Conservation (phyloP, 2,329 filamentous ascomycete genomes). For the Dothistroma pini region DNA sequence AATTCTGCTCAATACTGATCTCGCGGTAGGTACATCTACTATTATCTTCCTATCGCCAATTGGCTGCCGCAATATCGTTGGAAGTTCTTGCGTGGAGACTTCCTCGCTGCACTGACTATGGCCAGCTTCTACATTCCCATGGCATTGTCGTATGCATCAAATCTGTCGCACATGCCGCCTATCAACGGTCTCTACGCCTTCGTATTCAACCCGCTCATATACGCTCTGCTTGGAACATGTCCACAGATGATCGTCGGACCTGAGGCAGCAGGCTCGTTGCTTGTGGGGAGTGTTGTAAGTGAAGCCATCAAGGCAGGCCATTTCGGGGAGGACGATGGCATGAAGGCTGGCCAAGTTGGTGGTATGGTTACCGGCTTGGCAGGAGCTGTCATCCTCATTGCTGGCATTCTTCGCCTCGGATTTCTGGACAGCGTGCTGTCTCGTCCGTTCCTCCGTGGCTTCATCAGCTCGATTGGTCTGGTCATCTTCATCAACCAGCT, state of each 20-base stretch:
- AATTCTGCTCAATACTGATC: slow-evolving; percentile 68
- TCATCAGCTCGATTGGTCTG: slow-evolving; percentile 95
- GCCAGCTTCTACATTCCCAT: slow-evolving; percentile 99
- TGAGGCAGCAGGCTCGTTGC: slow-evolving; percentile 86
- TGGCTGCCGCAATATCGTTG: slow-evolving; percentile 87
- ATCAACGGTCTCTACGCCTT: slow-evolving; percentile 95
- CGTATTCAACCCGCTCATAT: slow-evolving; percentile 86
- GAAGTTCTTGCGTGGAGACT: slow-evolving; percentile 78
- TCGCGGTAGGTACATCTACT: slow-evolving; percentile 80
- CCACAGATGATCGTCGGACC: slow-evolving; percentile 93
- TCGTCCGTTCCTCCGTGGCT: slow-evolving; percentile 85
- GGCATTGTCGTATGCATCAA: slow-evolving; percentile 87
- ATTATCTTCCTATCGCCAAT: slow-evolving; percentile 87
- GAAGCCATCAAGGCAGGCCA: slow-evolving; percentile 67
- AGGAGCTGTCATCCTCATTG: slow-evolving; percentile 81
- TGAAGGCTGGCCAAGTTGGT: slow-evolving; percentile 75
- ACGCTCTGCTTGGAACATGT: slow-evolving; percentile 85
- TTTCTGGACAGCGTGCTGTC: slow-evolving; percentile 95
- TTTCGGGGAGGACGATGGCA: slow-evolving; percentile 62
- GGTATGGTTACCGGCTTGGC: slow-evolving; percentile 86
- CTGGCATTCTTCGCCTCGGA: slow-evolving; percentile 78
- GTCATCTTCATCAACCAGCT: slow-evolving; percentile 95
- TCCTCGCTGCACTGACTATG: slow-evolving; percentile 87
- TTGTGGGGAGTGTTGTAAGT: slow-evolving; percentile 83
- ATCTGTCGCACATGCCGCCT: slow-evolving; percentile 86